phyloP scores from a whole-genome alignment of 305 asterid genomes.

The Rubia tinctorum region DNA sequence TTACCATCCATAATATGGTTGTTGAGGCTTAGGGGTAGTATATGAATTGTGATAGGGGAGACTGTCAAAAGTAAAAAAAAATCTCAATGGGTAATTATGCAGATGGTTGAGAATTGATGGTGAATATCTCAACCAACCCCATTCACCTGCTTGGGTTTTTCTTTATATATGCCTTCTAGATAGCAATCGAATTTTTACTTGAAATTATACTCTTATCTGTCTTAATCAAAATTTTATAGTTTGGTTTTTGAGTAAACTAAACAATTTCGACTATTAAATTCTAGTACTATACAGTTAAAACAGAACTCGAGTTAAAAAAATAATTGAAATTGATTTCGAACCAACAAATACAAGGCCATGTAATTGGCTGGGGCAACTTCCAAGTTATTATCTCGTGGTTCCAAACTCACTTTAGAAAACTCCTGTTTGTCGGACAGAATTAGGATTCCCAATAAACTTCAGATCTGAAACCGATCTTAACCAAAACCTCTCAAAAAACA shows the following conservation, averaged over 20 bases:
- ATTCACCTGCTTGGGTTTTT: neutral
- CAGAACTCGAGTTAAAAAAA: neutral
- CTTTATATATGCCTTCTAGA: neutral
- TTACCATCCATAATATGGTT: neutral
- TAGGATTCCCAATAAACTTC: neutral
- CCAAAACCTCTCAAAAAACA: neutral
- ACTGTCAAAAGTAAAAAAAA: neutral
- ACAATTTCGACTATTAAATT: too few relatives aligned
- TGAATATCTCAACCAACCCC: neutral
- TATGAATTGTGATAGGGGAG: neutral
- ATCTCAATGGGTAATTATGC: slow-evolving; percentile 5
- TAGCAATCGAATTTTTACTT: neutral
- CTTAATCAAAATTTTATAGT: too few relatives aligned
- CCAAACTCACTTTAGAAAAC: neutral
- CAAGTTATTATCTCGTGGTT: neutral
- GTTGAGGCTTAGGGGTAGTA: neutral
- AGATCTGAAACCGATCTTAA: neutral
- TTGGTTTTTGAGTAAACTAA: too few relatives aligned
- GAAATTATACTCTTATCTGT: neutral
- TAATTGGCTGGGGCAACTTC: neutral
- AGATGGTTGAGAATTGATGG: neutral
- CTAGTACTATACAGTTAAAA: too few relatives aligned
- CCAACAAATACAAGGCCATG: neutral
- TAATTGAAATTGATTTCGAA: neutral
- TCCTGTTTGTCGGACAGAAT: neutral